A percentile compares a stretch with the other conserved stretches of the same genome.
These are phyloP conservation scores for Trichocladium uniseriatum DNA, from an alignment of 495 filamentous ascomycete genomes.

Conservation along the genomic window DNA sequence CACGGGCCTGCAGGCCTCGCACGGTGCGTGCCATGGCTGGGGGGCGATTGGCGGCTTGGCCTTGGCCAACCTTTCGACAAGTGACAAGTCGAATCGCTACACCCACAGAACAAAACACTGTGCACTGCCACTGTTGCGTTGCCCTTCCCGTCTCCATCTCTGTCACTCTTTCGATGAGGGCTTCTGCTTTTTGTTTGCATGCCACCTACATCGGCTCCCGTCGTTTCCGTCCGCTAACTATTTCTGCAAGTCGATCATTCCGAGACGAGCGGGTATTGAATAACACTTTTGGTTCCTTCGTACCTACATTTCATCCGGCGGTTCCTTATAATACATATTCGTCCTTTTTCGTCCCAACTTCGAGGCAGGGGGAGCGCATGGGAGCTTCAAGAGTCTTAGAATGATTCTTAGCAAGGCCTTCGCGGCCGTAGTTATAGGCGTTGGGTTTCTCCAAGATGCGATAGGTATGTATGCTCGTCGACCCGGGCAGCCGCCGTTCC, in stretches of 20 bases:
- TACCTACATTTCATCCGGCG: no score
- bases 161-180: not conserved
- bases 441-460: constrained; percentile 22
- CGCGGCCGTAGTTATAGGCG: constrained; percentile 25
- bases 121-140: constrained; percentile 14
- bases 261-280: no score
- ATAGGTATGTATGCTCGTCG: constrained; percentile 23
- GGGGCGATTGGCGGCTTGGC: no score
- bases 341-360: not conserved
- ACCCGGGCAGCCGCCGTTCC: not conserved
- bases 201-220: not conserved
- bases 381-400: constrained; percentile 1
- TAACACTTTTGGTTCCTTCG: no score
- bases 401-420: constrained; percentile 29
- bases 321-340: no score
- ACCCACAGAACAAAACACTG: constrained; percentile 10
- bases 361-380: not conserved
- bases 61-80: not conserved
- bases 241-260: constrained; percentile 2
- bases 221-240: not conserved
- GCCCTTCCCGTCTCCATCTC: not conserved
- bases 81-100: constrained; percentile 5
- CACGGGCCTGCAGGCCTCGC: no score
- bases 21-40: not conserved
- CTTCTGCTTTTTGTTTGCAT: not conserved